Conservation (phyloP, 805 yeast genomes). For the Candida orba region DNA sequence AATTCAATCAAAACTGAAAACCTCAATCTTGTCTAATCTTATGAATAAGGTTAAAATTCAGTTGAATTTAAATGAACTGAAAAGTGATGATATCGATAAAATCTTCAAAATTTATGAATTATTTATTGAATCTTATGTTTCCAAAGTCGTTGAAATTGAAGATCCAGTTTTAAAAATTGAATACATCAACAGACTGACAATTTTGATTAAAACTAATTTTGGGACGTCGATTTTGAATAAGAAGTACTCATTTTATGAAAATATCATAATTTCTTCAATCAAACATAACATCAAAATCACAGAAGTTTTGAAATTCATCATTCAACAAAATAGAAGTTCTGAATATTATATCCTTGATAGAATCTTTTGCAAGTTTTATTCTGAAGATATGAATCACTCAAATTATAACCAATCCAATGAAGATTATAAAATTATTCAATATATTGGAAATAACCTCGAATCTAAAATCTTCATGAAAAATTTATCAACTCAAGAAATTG, state of each 20-base stretch:
- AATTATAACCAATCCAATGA: background rate
- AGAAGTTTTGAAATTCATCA: conserved; percentile 14
- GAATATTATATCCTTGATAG: conserved; percentile 14
- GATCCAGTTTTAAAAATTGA: conserved; percentile 6
- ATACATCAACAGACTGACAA: conserved; percentile 11
- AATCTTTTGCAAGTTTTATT: conserved; percentile 1
- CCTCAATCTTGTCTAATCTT: conserved; percentile 1
- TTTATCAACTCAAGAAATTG: conserved; percentile 1
- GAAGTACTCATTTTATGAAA: conserved; percentile 10
- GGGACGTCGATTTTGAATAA: conserved; percentile 7
- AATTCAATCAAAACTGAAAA: background rate
- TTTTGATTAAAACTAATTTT: conserved; percentile 14
- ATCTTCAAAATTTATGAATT: background rate
- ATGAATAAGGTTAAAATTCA: conserved; percentile 1
- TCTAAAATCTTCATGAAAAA: conserved; percentile 15
- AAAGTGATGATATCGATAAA: background rate
- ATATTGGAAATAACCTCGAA: conserved; percentile 19
- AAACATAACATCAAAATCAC: conserved; percentile 7
- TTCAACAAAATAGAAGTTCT: conserved; percentile 11
- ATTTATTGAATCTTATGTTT: conserved; percentile 6
- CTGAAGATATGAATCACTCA: background rate
- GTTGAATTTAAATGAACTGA: too few relatives aligned
- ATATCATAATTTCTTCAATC: conserved; percentile 5
- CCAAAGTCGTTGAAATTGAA: background rate
- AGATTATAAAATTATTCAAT: conserved; percentile 4